These are phyloP conservation scores for Sedum album DNA, from an alignment of 164 flowering plant species.

Conservation along the genomic window DNA sequence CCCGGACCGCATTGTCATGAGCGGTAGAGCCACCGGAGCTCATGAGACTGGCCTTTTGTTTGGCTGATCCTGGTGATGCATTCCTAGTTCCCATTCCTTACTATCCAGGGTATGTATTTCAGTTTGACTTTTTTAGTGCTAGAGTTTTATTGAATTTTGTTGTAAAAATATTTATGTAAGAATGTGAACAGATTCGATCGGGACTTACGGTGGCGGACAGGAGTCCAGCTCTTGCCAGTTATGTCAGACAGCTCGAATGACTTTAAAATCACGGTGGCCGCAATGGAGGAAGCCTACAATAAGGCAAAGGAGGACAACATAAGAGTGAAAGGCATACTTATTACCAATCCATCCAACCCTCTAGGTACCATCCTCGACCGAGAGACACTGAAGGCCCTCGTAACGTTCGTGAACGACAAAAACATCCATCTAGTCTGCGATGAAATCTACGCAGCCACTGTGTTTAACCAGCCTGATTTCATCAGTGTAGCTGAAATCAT, in stretches of 20 bases:
- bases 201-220: constrained; percentile 86
- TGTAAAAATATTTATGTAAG: too few relatives aligned
- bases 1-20: constrained; percentile 75
- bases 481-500: constrained; percentile 24
- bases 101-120: constrained; percentile 58
- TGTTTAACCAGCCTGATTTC: constrained; percentile 39
- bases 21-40: constrained; percentile 94
- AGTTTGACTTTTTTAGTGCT: neutral
- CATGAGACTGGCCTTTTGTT: constrained; percentile 63
- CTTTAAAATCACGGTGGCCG: constrained; percentile 42
- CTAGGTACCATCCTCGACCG: constrained; percentile 44
- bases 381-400: constrained; percentile 24
- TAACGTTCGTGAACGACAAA: constrained; percentile 39
- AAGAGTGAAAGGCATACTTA: constrained; percentile 48
- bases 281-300: constrained; percentile 47
- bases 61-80: constrained; percentile 87
- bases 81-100: constrained; percentile 77
- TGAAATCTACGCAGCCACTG: constrained; percentile 63
- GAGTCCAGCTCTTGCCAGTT: constrained; percentile 49
- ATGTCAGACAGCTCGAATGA: constrained; percentile 35
- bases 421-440: constrained; percentile 57
- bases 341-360: constrained; percentile 72
- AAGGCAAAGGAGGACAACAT: constrained; percentile 32
- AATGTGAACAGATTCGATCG: constrained; percentile 56
- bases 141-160: neutral